Evolutionary conservation across 2,329 filamentous ascomycete species (phyloP), one percentile per base, ranked within the genome.

Genomic region (Periglandula ipomoeae): DNA sequence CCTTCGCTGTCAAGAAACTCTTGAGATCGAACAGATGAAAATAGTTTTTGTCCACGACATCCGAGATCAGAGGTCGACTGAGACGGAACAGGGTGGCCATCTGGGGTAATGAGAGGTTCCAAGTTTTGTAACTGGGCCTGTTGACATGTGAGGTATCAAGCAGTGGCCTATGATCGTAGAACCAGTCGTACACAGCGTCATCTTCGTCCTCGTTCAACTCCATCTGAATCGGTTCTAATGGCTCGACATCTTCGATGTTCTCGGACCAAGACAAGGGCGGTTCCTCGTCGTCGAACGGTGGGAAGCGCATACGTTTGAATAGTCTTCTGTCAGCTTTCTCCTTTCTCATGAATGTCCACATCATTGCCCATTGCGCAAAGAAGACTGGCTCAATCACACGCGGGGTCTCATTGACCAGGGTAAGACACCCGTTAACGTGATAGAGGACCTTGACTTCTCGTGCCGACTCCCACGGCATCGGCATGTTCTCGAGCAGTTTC

Each of bases 241-340:
- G 94, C 64, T 98, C 93, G 20, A 98, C 93, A 63, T 97, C 93
- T 68, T 98, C 93, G 56, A 98, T 91, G 62, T 98, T 98, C 67
- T 98, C 94, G 9, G 91, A 94, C 88, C 93, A 98, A 2, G 89
- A 96, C 57, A 98, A 74, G 11, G 93, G 94, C 5, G 93, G 94
- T 63, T 98, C 93, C 71, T 98, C 93, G 62, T 98, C 94, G 58
- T 98, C 93, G 58, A 98, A 98, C 0, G 94, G 94, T 17, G 93
- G 93, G 60, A 98, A 98, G 58, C 94, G 83, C 93, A 98, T 98
- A 55, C 93, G 83, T 74, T 98, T 98, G 76, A 98, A 98, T 59
- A 97, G 81, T 62, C 91, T 76, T 67, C 93, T 76, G 61, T 98
- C 93, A 62, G 89, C 93, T 76, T 98, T 98, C 65, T 98, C 93